Percentiles rank a stretch among this genome's conserved stretches.
Evolutionary conservation across 2,329 filamentous ascomycete species (phyloP).

Genomic region (Fusarium sp.): DNA sequence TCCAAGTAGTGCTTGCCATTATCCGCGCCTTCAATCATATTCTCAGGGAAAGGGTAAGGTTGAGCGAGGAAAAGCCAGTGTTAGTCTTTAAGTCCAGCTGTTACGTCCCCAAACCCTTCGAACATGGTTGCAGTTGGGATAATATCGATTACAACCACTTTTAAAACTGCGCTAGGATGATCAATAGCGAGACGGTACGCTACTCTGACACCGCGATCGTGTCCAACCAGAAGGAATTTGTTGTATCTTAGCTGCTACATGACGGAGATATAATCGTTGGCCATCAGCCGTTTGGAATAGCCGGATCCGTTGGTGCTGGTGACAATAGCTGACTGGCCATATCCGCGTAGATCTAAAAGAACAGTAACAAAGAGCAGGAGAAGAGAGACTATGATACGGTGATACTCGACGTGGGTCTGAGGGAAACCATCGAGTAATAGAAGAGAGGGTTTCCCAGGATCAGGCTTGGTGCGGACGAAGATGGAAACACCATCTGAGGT

Average conservation of each 20-base stretch:
- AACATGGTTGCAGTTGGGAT: neutral
- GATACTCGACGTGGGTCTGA: neutral
- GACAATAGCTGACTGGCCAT: rapidly evolving
- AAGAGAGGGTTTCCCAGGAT: rapidly evolving
- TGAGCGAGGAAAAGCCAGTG: neutral
- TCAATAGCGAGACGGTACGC: rapidly evolving
- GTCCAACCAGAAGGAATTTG: rapidly evolving
- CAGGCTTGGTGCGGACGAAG: rapidly evolving
- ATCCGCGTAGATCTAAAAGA: rapidly evolving
- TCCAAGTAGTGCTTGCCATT: neutral
- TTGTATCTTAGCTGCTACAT: neutral
- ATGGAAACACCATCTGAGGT: rapidly evolving
- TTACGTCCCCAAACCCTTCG: neutral
- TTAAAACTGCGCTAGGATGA: rapidly evolving
- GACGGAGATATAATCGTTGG: neutral
- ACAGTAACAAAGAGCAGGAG: neutral
- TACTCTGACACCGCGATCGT: neutral
- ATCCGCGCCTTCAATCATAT: rapidly evolving
- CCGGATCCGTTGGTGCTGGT: neutral
- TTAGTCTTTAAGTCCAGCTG: neutral
- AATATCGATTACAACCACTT: neutral
- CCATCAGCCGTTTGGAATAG: neutral
- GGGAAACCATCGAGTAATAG: rapidly evolving
- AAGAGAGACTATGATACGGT: rapidly evolving
- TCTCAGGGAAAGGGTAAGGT: rapidly evolving